Evolutionary conservation across 495 filamentous ascomycete species (phyloP).

Genomic region (Coniosporium apollinis): DNA sequence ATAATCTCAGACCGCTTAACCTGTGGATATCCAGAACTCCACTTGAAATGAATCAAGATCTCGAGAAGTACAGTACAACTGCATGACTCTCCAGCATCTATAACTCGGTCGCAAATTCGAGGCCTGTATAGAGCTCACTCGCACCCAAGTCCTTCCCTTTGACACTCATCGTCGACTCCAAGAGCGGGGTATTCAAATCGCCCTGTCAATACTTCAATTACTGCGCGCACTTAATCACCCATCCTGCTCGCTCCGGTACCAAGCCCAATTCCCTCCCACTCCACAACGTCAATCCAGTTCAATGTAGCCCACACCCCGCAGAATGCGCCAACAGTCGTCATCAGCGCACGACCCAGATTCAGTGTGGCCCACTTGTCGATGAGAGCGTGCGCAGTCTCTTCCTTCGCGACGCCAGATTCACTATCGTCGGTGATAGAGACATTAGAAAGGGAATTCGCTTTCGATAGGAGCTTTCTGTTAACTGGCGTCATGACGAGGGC

Average conservation of each 20-base stretch:
- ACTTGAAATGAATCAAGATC: too few relatives aligned
- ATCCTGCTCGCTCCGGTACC: slow-evolving; percentile 13
- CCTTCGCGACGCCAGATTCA: slow-evolving; percentile 19
- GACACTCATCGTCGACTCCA: too few relatives aligned
- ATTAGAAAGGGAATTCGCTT: slow-evolving; percentile 12
- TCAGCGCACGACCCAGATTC: slow-evolving; percentile 30
- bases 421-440: slow-evolving; percentile 15
- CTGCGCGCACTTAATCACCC: too few relatives aligned
- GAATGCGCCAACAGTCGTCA: slow-evolving; percentile 11
- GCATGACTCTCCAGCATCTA: too few relatives aligned
- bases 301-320: slow-evolving; percentile 14
- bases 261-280: slow-evolving; percentile 3
- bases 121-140: too few relatives aligned
- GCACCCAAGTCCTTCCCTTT: too few relatives aligned
- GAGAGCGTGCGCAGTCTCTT: slow-evolving; percentile 29
- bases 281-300: slow-evolving; percentile 12
- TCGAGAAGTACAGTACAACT: too few relatives aligned
- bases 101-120: too few relatives aligned
- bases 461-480: slow-evolving; percentile 14
- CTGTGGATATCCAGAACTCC: too few relatives aligned
- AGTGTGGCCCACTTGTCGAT: slow-evolving; percentile 38
- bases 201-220: too few relatives aligned
- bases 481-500: slow-evolving; percentile 24
- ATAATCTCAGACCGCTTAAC: too few relatives aligned
- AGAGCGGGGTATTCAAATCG: too few relatives aligned